These are phyloP conservation scores for Paramecium octaurelia DNA, from an alignment of 73 alveolate species.

Conservation along the genomic window DNA sequence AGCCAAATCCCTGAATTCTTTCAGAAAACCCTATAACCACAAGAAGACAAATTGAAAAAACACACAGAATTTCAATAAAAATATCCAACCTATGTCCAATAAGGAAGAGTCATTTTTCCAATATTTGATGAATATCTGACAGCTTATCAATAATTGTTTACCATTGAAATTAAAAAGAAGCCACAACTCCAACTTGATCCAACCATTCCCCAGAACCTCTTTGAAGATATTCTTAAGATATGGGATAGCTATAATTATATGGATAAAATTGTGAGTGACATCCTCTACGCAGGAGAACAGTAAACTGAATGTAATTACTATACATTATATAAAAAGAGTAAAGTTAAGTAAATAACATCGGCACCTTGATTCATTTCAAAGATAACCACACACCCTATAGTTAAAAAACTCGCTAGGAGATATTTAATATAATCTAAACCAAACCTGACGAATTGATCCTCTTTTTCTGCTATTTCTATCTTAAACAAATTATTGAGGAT, in stretches of 20 bases:
- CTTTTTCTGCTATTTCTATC: conserved; percentile 19
- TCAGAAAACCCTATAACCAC: background rate
- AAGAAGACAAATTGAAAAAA: conserved; percentile 37
- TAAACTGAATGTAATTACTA: background rate
- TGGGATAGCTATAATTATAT: conserved; percentile 42
- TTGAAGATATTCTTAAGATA: conserved; percentile 8
- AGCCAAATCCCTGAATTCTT: background rate
- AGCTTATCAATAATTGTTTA: conserved; percentile 24
- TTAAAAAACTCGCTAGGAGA: background rate
- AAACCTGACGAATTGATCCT: conserved; percentile 12
- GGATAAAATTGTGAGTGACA: conserved; percentile 39
- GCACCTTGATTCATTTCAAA: conserved; percentile 36
- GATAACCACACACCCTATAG: conserved; percentile 20
- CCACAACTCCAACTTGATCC: conserved; percentile 9
- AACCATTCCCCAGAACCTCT: background rate
- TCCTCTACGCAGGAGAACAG: background rate
- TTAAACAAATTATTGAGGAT: conserved; percentile 22
- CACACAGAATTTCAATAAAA: conserved; percentile 17
- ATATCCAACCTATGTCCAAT: conserved; percentile 45
- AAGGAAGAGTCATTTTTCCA: conserved; percentile 16
- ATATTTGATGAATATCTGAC: conserved; percentile 45
- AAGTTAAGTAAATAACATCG: background rate
- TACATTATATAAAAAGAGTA: background rate
- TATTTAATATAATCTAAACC: background rate
- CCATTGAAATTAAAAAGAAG: background rate